Conservation (phyloP, 805 yeast genomes). For the Torulaspora gathmanii region DNA sequence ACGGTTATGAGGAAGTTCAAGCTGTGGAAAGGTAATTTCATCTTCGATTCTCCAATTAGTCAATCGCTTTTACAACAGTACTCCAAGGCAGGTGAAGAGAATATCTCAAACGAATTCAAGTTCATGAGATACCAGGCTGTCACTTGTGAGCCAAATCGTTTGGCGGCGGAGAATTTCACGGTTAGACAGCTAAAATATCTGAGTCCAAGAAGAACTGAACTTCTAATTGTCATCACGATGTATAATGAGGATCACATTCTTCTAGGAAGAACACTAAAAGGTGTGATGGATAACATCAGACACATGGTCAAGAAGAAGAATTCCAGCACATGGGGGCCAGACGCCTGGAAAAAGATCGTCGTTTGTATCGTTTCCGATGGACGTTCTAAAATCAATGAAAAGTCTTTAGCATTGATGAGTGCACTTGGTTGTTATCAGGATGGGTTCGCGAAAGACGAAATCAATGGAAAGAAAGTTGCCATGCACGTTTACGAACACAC, state of each 20-base stretch:
- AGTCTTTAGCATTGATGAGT: conserved; percentile 74
- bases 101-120: conserved; percentile 52
- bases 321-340: conserved; percentile 85
- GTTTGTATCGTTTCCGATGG: conserved; percentile 91
- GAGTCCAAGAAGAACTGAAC: conserved; percentile 77
- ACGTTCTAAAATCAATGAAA: conserved; percentile 71
- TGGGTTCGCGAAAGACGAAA: conserved; percentile 88
- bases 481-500: conserved; percentile 94
- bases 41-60: conserved; percentile 87
- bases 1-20: conserved; percentile 33
- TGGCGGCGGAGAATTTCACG: conserved; percentile 58
- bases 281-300: conserved; percentile 81
- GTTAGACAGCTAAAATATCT: conserved; percentile 75
- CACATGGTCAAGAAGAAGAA: conserved; percentile 63
- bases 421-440: conserved; percentile 91
- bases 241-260: conserved; percentile 84
- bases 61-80: conserved; percentile 54
- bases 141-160: conserved; percentile 83
- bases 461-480: conserved; percentile 73
- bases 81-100: conserved; percentile 40
- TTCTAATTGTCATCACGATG: conserved; percentile 81
- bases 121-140: conserved; percentile 93
- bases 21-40: conserved; percentile 63
- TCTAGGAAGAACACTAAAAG: conserved; percentile 80
- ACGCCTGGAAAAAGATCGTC: conserved; percentile 90